These are phyloP conservation scores for Boletales sp. DNA, from an alignment of 768 basidiomycete species.

Conservation along the genomic window DNA sequence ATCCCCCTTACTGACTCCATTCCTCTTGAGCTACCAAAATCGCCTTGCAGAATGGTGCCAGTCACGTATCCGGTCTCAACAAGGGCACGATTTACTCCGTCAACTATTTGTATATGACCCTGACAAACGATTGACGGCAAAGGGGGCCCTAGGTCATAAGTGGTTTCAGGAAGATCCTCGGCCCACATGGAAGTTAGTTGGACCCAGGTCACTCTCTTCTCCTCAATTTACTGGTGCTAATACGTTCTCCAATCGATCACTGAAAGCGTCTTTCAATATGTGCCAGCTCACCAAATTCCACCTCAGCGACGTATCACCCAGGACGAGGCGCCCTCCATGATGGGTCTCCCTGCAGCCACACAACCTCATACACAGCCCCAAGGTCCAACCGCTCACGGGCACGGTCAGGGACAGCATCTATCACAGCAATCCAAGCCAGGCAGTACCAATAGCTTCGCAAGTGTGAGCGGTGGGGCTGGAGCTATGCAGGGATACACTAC, in stretches of 20 bases:
- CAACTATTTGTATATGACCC: slow-evolving; percentile 91
- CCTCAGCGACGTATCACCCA: slow-evolving; percentile 88
- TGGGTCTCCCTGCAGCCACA: slow-evolving; percentile 55
- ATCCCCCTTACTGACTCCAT: neutral
- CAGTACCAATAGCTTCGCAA: slow-evolving; percentile 62
- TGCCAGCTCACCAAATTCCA: slow-evolving; percentile 65
- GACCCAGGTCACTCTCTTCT: neutral
- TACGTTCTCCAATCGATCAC: neutral
- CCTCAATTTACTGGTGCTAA: slow-evolving; percentile 3
- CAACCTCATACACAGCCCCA: slow-evolving; percentile 40
- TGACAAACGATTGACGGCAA: slow-evolving; percentile 77
- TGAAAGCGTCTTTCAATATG: slow-evolving; percentile 69
- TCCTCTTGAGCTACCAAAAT: slow-evolving; percentile 48
- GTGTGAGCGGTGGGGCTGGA: slow-evolving; percentile 53
- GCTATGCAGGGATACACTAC: slow-evolving; percentile 28
- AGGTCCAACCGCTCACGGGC: slow-evolving; percentile 42
- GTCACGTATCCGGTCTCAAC: slow-evolving; percentile 51
- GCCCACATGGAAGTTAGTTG: slow-evolving; percentile 78
- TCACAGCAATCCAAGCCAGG: slow-evolving; percentile 46
- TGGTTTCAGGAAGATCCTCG: slow-evolving; percentile 94
- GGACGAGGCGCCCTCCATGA: slow-evolving; percentile 89
- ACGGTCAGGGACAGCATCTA: slow-evolving; percentile 43
- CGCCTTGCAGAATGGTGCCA: slow-evolving; percentile 76
- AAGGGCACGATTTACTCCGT: slow-evolving; percentile 81
- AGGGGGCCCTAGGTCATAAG: slow-evolving; percentile 74